Conservation (phyloP, 768 basidiomycete genomes). For the Krasilnikovozyma curviuscula region DNA sequence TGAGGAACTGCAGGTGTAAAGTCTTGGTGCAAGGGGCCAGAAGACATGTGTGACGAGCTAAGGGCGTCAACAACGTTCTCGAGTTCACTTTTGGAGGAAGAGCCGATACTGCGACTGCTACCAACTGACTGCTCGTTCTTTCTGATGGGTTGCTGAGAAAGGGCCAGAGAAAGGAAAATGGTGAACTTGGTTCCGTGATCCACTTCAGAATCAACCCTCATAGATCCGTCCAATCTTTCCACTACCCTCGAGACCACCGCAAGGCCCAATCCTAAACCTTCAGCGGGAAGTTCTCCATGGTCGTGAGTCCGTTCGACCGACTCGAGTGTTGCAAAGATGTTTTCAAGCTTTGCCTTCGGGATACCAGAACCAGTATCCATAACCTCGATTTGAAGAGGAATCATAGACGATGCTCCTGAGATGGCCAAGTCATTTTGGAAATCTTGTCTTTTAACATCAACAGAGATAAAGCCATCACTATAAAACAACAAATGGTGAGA, state of each 20-base stretch:
- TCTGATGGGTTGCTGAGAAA: too few relatives aligned
- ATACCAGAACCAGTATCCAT: slow-evolving; percentile 59
- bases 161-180: slow-evolving; percentile 44
- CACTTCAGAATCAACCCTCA: slow-evolving; percentile 55
- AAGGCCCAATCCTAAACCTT: slow-evolving; percentile 52
- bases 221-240: slow-evolving; percentile 55
- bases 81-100: too few relatives aligned
- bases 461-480: slow-evolving; percentile 50
- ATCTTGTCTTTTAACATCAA: slow-evolving; percentile 4
- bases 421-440: slow-evolving; percentile 9
- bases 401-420: too few relatives aligned
- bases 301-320: too few relatives aligned
- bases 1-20: too few relatives aligned
- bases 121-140: too few relatives aligned
- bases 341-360: slow-evolving; percentile 43
- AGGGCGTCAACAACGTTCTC: too few relatives aligned
- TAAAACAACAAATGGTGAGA: slow-evolving; percentile 23
- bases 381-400: too few relatives aligned
- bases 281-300: too few relatives aligned
- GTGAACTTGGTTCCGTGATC: slow-evolving; percentile 51
- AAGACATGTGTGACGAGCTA: too few relatives aligned
- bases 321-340: slow-evolving; percentile 62
- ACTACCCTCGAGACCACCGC: slow-evolving; percentile 66
- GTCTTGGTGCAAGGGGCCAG: too few relatives aligned
- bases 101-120: too few relatives aligned